A percentile compares a stretch with the other conserved stretches of the same genome.
These are phyloP conservation scores for Ilyonectria destructans DNA, from an alignment of 2,329 filamentous ascomycete species.

Conservation along the genomic window DNA sequence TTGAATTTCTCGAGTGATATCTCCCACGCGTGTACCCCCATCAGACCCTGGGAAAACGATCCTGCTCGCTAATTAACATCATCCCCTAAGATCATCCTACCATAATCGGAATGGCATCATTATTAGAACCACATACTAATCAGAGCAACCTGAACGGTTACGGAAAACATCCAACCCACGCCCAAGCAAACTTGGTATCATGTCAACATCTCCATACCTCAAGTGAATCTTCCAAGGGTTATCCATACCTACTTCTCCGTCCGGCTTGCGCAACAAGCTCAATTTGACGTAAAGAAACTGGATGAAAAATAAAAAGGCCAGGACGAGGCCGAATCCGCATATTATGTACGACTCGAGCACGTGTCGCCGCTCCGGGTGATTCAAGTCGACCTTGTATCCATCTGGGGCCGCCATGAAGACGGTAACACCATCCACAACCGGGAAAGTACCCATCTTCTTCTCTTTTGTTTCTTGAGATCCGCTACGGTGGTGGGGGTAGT, in stretches of 20 bases:
- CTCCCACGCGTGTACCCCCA: constrained; percentile 54
- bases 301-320: constrained; percentile 43
- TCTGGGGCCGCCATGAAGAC: constrained; percentile 47
- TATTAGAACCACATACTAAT: constrained; percentile 35
- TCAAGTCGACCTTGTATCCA: constrained; percentile 55
- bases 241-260: constrained; percentile 41
- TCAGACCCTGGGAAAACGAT: constrained; percentile 32
- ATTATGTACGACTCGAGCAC: constrained; percentile 41
- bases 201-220: constrained; percentile 15
- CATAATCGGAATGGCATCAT: background rate
- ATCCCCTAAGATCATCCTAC: no score
- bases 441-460: constrained; percentile 34
- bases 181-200: constrained; percentile 32
- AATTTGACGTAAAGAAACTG: constrained; percentile 49
- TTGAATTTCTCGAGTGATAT: constrained; percentile 44
- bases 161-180: constrained; percentile 43
- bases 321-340: constrained; percentile 38
- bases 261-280: constrained; percentile 38
- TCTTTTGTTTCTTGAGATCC: background rate
- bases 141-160: constrained; percentile 36
- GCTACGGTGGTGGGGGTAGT: background rate
- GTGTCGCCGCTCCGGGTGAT: constrained; percentile 49
- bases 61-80: constrained; percentile 18
- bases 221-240: background rate
- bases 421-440: constrained; percentile 37